These are phyloP conservation scores for Neurospora pannonica DNA, from an alignment of 495 filamentous ascomycete species.

Conservation along the genomic window DNA sequence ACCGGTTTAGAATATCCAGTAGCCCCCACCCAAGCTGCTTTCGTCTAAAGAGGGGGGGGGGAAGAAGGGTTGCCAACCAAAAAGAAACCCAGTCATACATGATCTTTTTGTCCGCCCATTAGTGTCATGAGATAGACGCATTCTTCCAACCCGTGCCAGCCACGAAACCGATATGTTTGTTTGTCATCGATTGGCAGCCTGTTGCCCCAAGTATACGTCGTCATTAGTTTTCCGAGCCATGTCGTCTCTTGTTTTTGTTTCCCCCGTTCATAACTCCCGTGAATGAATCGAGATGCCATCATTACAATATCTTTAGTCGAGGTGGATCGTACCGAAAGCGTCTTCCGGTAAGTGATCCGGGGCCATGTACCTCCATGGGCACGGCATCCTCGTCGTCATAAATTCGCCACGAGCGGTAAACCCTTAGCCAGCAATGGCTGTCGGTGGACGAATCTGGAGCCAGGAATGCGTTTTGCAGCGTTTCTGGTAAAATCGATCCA, in stretches of 20 bases:
- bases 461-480: not conserved
- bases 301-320: conserved; percentile 10
- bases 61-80: not conserved
- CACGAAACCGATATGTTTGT: not conserved
- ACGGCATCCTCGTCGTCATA: not conserved
- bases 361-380: not conserved
- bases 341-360: not conserved
- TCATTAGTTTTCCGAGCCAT: conserved; percentile 16
- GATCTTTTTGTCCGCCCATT: not conserved
- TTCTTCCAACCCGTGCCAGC: not conserved
- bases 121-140: not conserved
- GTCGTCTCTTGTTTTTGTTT: conserved; percentile 9
- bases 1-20: not conserved
- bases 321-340: not conserved
- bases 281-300: conserved; percentile 25
- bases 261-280: conserved; percentile 23
- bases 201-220: conserved; percentile 9
- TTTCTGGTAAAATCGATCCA: not conserved
- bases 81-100: not conserved
- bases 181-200: not conserved
- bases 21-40: not conserved
- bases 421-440: not conserved
- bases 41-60: not conserved
- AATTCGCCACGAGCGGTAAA: not conserved
- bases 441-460: not conserved